Base-by-base conservation (phyloP, 345 rosid species). In the Rhizophora apiculata region DNA sequence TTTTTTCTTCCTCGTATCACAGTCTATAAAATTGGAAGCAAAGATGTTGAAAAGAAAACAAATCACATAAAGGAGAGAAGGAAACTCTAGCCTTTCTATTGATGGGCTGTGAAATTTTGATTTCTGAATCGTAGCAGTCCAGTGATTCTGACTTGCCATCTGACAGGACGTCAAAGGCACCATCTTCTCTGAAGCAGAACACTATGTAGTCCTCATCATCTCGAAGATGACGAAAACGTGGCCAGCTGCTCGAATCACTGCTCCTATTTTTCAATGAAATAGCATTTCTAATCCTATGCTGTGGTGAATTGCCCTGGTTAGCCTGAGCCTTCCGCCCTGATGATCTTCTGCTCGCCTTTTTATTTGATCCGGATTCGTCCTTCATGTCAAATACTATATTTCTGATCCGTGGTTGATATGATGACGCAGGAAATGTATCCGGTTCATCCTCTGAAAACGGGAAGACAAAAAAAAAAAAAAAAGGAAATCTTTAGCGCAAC, bases 381-480 rank as follows among this genome's bases (percentile, higher is more conserved):
- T 74, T 75, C 37, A 51, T 52, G 1, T 72, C 75, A 6, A 58
- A 53, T 18, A 62, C 76, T 62, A 64, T 57, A 53, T 60, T 72
- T 69, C 62, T 59, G 55, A 66, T 66, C 16, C 74, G 55, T 51
- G 29, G 31, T 72, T 69, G 67, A 26, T 65, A 46, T 7, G 68
- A 59, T 52, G 70, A 43, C 67, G 72, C 64, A 16, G 5, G 79
- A 69, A 11, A 62, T 20, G 48, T 32, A 26, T 76, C 84, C 49
- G 55, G 61, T 63, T 85, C 86, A 31, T 84, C 83, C 29, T 70
- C 88, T 68, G 79, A 80, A 71, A 69, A 13, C 49, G 46, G 49
- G 59, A 46, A 73, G 2, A 43, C 62, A 15, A 21, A 53, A 55
- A 22, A 67, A 54, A 73, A 2, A 30, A 62, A 53, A 19, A 8